A percentile compares a stretch with the other conserved stretches of the same genome.
These are phyloP conservation scores for Chytriomyces sp. DNA, from an alignment of 192 early-diverging fungal species.

Conservation along the genomic window DNA sequence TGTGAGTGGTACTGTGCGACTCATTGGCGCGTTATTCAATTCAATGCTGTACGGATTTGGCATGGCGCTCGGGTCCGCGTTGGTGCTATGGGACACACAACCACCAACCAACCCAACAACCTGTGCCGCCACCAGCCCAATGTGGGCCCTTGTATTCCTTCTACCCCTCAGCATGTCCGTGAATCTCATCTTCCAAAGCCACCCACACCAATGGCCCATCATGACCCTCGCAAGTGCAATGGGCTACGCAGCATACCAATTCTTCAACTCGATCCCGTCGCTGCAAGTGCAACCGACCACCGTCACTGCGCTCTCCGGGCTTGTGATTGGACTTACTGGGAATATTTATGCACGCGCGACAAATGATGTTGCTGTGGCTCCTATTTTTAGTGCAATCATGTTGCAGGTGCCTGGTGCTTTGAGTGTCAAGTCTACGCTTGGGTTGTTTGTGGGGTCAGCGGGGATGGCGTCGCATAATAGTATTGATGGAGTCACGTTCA, in stretches of 20 bases:
- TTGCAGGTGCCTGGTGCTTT: slow-evolving; percentile 84
- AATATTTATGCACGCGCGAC: slow-evolving; percentile 79
- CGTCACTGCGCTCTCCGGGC: slow-evolving; percentile 68
- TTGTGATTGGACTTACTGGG: slow-evolving; percentile 78
- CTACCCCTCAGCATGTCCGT: slow-evolving; percentile 59
- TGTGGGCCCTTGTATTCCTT: slow-evolving; percentile 66
- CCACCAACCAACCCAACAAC: slow-evolving; percentile 5
- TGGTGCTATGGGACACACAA: slow-evolving; percentile 24
- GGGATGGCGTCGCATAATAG: neutral
- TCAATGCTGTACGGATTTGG: slow-evolving; percentile 66
- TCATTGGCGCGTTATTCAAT: slow-evolving; percentile 79
- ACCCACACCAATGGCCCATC: slow-evolving; percentile 65
- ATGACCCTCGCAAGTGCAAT: slow-evolving; percentile 75
- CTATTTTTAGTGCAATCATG: slow-evolving; percentile 82
- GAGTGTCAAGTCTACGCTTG: slow-evolving; percentile 69
- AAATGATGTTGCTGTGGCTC: slow-evolving; percentile 77
- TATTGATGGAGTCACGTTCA: slow-evolving; percentile 48
- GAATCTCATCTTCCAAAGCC: slow-evolving; percentile 63
- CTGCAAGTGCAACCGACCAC: slow-evolving; percentile 44
- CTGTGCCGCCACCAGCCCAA: slow-evolving; percentile 20
- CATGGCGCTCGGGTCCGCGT: slow-evolving; percentile 41
- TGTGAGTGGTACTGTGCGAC: slow-evolving; percentile 80
- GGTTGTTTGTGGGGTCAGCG: slow-evolving; percentile 49
- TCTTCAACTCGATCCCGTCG: slow-evolving; percentile 60
- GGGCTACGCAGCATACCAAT: slow-evolving; percentile 71